Base-by-base conservation (phyloP, 2,329 filamentous ascomycete species). In the Fusarium staphyleae region DNA sequence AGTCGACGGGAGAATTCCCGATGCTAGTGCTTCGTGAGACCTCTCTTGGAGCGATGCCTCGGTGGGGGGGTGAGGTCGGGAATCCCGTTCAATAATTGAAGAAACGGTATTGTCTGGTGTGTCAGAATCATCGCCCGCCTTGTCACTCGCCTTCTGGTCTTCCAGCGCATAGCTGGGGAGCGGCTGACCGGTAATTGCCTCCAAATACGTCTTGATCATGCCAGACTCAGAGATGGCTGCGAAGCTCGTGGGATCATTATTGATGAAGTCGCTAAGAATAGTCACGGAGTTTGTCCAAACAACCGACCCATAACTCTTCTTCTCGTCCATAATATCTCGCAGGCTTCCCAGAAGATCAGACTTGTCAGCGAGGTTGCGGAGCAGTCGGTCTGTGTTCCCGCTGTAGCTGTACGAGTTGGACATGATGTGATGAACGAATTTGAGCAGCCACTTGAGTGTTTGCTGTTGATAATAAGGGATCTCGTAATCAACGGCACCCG, bases 181-280 rank as follows among this genome's bases (percentile, higher is more conserved):
- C 5, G 75, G 67, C 19, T 75, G 77, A 4, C 83, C 80, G 2
- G 86, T 96, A 47, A 98, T 84, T 3, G 93, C 87, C 72, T 93
- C 88, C 12, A 99, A 80, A 52, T 97, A 89, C 44, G 87, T 90
- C 70, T 89, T 89, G 67, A 95, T 93, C 65, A 99, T 82, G 16
- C 92, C 92, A 43, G 95, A 93, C 75, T 99, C 95, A 12, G 91
- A 91, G 61, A 99, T 95, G 18, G 96, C 91, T 22, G 91, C 89
- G 71, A 96, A 99, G 72, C 95, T 99, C 1, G 95, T 99, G 0
- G 95, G 95, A 68, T 99, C 95, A 69, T 98, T 97, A 75, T 99
- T 96, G 66, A 99, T 96, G 73, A 99, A 99, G 66, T 91, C 93
- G 69, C 91, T 95, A 43, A 99, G 79, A 50, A 97, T 93, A 48